phyloP scores from a whole-genome alignment of 192 early-diverging fungal species.

The Podila minutissima region DNA sequence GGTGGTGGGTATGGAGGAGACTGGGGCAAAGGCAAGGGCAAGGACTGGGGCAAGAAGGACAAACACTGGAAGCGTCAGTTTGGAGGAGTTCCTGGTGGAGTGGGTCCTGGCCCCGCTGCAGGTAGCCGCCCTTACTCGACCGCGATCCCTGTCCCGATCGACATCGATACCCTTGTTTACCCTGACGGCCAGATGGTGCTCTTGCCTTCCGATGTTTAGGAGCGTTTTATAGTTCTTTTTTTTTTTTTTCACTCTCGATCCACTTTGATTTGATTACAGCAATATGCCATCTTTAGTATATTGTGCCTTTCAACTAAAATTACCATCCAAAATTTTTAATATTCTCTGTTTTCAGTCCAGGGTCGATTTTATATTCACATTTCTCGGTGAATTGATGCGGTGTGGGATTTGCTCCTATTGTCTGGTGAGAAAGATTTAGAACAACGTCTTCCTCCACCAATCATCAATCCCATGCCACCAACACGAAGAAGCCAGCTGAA shows the following conservation, averaged over 20 bases:
- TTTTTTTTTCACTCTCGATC: not conserved
- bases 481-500: too few relatives aligned
- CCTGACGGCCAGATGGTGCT: constrained; percentile 12
- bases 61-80: constrained; percentile 5
- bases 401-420: too few relatives aligned
- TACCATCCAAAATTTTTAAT: too few relatives aligned
- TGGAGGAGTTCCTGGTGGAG: not conserved
- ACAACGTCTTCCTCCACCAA: too few relatives aligned
- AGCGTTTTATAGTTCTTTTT: not conserved
- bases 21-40: not conserved
- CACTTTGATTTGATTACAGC: too few relatives aligned
- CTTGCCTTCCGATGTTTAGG: not conserved
- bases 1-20: not conserved
- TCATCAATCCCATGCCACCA: too few relatives aligned
- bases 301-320: too few relatives aligned
- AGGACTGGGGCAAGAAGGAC: not conserved
- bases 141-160: constrained; percentile 13
- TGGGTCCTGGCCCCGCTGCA: not conserved
- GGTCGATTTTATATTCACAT: too few relatives aligned
- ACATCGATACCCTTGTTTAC: constrained; percentile 9
- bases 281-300: too few relatives aligned
- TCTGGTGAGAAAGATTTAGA: too few relatives aligned
- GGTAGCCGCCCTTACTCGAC: not conserved
- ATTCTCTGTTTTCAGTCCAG: too few relatives aligned
- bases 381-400: too few relatives aligned